Evolutionary conservation across 352 stramenopile species (phyloP).

Genomic region (Globisporangium nunn): DNA sequence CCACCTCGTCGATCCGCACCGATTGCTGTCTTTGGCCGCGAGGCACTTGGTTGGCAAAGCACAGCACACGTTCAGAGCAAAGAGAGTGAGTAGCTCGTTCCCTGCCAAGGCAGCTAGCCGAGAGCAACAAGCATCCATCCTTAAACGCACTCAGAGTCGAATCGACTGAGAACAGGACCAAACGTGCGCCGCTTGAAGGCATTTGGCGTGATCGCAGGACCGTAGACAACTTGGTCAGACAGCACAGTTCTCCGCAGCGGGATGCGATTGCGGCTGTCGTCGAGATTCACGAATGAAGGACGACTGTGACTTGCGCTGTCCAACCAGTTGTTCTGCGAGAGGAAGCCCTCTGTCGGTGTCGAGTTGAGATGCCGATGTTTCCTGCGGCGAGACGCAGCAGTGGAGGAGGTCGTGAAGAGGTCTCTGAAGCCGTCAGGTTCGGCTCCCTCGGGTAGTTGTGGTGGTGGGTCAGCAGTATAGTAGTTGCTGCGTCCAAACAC

Average conservation of each 20-base stretch:
- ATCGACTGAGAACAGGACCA: not conserved
- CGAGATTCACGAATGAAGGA: constrained; percentile 33
- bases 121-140: no score
- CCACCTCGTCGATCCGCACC: constrained; percentile 17
- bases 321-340: constrained; percentile 11
- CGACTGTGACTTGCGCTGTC: constrained; percentile 3
- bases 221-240: constrained; percentile 61
- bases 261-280: constrained; percentile 56
- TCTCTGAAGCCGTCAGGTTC: constrained; percentile 2
- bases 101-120: not conserved
- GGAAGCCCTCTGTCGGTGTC: not conserved
- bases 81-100: not conserved
- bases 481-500: not conserved
- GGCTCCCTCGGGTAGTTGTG: not conserved
- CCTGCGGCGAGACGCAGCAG: constrained; percentile 8
- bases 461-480: not conserved
- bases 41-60: not conserved
- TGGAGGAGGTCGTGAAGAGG: constrained; percentile 7
- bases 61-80: not conserved
- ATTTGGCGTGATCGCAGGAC: constrained; percentile 48
- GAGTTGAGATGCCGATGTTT: constrained; percentile 11
- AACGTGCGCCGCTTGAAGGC: constrained; percentile 15
- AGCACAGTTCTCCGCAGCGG: constrained; percentile 38
- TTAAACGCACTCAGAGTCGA: constrained; percentile 9
- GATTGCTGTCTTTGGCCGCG: constrained; percentile 27